phyloP scores from a whole-genome alignment of 495 filamentous ascomycete species.

The Trichocladium uniseriatum region DNA sequence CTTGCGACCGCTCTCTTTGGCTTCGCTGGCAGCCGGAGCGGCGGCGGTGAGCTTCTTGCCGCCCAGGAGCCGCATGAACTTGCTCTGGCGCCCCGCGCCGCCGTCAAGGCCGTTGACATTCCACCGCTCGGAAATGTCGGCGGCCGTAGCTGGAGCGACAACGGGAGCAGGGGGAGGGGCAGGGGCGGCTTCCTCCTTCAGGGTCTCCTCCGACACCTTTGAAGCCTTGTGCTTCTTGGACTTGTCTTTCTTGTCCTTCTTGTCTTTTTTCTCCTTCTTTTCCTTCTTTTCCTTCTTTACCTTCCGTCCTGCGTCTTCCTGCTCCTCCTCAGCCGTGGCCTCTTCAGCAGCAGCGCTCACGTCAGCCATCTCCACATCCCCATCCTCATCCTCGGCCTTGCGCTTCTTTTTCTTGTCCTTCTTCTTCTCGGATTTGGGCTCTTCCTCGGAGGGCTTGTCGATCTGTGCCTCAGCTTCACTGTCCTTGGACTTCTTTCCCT shows the following conservation, averaged over 20 bases:
- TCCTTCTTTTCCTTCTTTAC: conserved; percentile 10
- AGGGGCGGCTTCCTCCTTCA: not conserved
- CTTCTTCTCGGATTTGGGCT: not conserved
- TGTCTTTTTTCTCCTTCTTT: conserved; percentile 9
- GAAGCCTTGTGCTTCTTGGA: conserved; percentile 2
- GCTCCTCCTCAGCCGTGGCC: not conserved
- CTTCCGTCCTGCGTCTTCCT: not conserved
- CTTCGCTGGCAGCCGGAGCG: conserved; percentile 4
- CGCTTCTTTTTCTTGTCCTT: not conserved
- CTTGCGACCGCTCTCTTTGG: conserved; percentile 14
- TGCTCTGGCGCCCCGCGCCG: conserved; percentile 40
- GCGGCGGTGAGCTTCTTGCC: conserved; percentile 32
- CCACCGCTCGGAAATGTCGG: conserved; percentile 36
- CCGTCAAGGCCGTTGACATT: conserved; percentile 44
- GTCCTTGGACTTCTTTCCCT: conserved; percentile 2
- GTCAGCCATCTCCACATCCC: conserved; percentile 3
- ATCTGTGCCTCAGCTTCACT: not conserved
- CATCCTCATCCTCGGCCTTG: conserved; percentile 9
- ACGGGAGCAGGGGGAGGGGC: not conserved
- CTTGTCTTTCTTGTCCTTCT: conserved; percentile 11
- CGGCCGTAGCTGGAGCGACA: conserved; percentile 1
- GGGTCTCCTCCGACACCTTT: not conserved
- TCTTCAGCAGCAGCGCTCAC: not conserved
- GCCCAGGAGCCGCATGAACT: conserved; percentile 50
- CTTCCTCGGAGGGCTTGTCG: not conserved